Evolutionary conservation across 495 filamentous ascomycete genomes (phyloP).

Genomic region (Acidiella bohemica): DNA sequence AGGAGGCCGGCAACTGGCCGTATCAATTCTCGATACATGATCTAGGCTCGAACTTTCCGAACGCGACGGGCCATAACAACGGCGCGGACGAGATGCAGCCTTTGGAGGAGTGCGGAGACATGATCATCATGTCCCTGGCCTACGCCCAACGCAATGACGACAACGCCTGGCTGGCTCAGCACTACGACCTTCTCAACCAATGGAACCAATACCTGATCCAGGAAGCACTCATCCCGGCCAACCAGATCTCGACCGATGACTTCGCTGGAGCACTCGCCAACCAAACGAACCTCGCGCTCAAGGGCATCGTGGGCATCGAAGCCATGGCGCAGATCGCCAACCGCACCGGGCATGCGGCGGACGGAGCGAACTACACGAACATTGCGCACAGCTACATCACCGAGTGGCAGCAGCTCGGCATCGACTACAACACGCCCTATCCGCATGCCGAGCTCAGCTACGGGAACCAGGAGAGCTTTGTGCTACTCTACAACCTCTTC

Average conservation of each 20-base stretch:
- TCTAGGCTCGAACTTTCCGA: conserved; percentile 24
- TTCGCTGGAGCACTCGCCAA: conserved; percentile 27
- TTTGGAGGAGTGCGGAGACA: conserved; percentile 30
- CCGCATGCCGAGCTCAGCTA: conserved; percentile 28
- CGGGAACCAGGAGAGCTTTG: conserved; percentile 20
- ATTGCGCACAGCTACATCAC: conserved; percentile 27
- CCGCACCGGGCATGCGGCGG: conserved; percentile 19
- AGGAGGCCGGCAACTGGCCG: conserved; percentile 26
- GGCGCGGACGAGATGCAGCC: conserved; percentile 24
- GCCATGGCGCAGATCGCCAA: conserved; percentile 27
- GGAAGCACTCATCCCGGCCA: conserved; percentile 24
- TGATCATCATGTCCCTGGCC: conserved; percentile 31
- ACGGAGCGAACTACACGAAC: conserved; percentile 24
- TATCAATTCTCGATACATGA: conserved; percentile 25
- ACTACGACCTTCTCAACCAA: conserved; percentile 27
- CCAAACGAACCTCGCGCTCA: conserved; percentile 30
- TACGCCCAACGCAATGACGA: conserved; percentile 39
- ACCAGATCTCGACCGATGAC: conserved; percentile 30
- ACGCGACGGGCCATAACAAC: conserved; percentile 25
- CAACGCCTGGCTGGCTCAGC: conserved; percentile 30
- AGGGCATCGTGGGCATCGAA: conserved; percentile 29
- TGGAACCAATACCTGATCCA: conserved; percentile 27
- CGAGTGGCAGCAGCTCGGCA: conserved; percentile 23
- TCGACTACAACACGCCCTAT: conserved; percentile 23
- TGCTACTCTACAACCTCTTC: conserved; percentile 69